Percentiles rank a stretch among this genome's conserved stretches.
Conservation (phyloP, 805 yeast species). For the Yamadazyma paraphyllophila region DNA sequence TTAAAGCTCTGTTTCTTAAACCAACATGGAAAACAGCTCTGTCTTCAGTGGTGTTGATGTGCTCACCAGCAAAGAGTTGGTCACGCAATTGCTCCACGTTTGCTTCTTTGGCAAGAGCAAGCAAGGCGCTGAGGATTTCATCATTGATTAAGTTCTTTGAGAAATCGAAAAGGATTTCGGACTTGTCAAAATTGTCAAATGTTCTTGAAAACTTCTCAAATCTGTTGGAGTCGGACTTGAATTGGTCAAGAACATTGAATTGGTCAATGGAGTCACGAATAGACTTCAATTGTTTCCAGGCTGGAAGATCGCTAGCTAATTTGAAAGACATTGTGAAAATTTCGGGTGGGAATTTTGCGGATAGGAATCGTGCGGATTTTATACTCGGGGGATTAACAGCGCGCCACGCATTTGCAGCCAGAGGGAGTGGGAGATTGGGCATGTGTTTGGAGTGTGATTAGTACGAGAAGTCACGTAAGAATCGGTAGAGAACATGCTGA, state of each 20-base stretch:
- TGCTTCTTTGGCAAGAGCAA: constrained; percentile 86
- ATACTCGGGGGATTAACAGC: constrained; percentile 6
- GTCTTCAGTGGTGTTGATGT: constrained; percentile 93
- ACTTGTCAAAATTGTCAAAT: constrained; percentile 81
- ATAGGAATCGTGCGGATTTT: not conserved
- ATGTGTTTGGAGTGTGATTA: too few species aligned
- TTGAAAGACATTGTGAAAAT: constrained; percentile 10
- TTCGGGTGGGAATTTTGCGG: constrained; percentile 1
- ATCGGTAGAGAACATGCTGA: too few species aligned
- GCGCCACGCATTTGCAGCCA: not conserved
- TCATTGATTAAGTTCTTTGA: constrained; percentile 92
- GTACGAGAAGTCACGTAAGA: too few species aligned
- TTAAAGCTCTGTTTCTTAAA: constrained; percentile 85
- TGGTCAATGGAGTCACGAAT: constrained; percentile 70
- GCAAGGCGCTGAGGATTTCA: constrained; percentile 64
- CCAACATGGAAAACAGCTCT: constrained; percentile 98
- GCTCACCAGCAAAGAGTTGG: constrained; percentile 87
- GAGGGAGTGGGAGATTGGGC: too few species aligned
- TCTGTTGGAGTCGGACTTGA: constrained; percentile 70
- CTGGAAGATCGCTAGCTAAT: constrained; percentile 65
- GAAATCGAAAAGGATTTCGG: constrained; percentile 89
- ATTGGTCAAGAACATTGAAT: constrained; percentile 75
- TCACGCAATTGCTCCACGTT: constrained; percentile 84
- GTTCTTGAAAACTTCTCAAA: constrained; percentile 73
- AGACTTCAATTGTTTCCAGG: constrained; percentile 77